phyloP scores from a whole-genome alignment of 163 green algal species.

The Prototheca cutis region DNA sequence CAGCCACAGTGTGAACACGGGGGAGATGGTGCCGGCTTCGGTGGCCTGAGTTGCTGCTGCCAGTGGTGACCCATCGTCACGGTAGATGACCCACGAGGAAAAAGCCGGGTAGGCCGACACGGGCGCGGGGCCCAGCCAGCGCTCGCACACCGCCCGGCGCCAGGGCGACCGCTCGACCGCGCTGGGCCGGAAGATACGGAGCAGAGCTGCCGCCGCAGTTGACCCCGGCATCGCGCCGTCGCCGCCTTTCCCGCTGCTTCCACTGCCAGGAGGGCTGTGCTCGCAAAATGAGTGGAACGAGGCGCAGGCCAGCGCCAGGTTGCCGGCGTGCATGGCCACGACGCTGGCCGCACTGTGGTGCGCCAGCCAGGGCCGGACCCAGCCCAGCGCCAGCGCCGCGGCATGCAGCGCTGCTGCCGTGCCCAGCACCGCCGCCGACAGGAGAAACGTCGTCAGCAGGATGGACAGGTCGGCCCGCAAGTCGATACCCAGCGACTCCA shows the following conservation, averaged over 20 bases:
- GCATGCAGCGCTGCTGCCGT: constrained; percentile 41
- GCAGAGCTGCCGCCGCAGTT: neutral
- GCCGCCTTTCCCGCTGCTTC: constrained; percentile 32
- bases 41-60: neutral
- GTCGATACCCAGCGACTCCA: constrained; percentile 61
- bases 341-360: constrained; percentile 8
- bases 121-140: constrained; percentile 57
- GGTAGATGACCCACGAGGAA: constrained; percentile 61
- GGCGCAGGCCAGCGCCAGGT: constrained; percentile 60
- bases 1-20: constrained; percentile 74
- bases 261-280: too few relatives aligned
- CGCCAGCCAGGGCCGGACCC: constrained; percentile 32
- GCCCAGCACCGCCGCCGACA: constrained; percentile 40
- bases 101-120: constrained; percentile 54
- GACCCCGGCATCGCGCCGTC: neutral
- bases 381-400: constrained; percentile 27
- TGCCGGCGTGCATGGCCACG: constrained; percentile 56
- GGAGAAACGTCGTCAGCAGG: constrained; percentile 45
- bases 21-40: constrained; percentile 43
- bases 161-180: neutral
- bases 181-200: neutral
- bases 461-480: constrained; percentile 61
- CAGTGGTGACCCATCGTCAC: constrained; percentile 9
- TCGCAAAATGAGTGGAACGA: constrained; percentile 76
- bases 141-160: constrained; percentile 41